A percentile compares a stretch with the other conserved stretches of the same genome.
Conservation (phyloP, 2,329 filamentous ascomycete genomes). For the Albifimbria verrucaria region DNA sequence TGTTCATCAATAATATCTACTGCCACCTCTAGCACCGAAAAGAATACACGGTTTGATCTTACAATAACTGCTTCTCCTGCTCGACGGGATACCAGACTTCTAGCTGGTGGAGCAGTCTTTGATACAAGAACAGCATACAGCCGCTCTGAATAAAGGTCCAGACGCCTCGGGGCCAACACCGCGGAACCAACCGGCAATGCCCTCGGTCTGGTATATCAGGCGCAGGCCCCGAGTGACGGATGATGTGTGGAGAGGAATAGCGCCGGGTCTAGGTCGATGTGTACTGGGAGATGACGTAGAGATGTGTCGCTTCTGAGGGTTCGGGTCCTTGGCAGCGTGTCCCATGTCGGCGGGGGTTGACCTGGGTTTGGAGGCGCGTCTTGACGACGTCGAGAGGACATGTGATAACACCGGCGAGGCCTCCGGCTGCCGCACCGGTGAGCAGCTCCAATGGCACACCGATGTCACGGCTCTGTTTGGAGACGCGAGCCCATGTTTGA, state of each 20-base stretch:
- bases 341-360: slow-evolving; percentile 40
- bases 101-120: slow-evolving; percentile 77
- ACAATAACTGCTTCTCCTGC: slow-evolving; percentile 20
- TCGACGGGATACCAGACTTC: slow-evolving; percentile 45
- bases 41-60: slow-evolving; percentile 1
- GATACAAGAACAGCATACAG: slow-evolving; percentile 95
- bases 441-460: slow-evolving; percentile 81
- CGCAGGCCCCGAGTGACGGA: slow-evolving; percentile 81
- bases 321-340: slow-evolving; percentile 27
- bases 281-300: slow-evolving; percentile 89
- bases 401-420: slow-evolving; percentile 88
- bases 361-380: slow-evolving; percentile 91
- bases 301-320: slow-evolving; percentile 66
- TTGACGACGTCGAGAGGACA: slow-evolving; percentile 98
- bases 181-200: slow-evolving; percentile 85
- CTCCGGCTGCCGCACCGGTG: slow-evolving; percentile 85
- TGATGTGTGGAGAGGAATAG: slow-evolving; percentile 79
- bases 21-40: background rate
- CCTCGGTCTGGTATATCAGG: slow-evolving; percentile 88
- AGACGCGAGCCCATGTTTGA: slow-evolving; percentile 74
- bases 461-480: slow-evolving; percentile 78
- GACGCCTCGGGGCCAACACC: slow-evolving; percentile 90
- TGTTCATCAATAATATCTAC: slow-evolving; percentile 17
- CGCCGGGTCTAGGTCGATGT: slow-evolving; percentile 73
- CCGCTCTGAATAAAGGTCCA: slow-evolving; percentile 98